These are phyloP conservation scores for Rubia peregrina DNA, from an alignment of 305 asterid genomes.

Conservation along the genomic window DNA sequence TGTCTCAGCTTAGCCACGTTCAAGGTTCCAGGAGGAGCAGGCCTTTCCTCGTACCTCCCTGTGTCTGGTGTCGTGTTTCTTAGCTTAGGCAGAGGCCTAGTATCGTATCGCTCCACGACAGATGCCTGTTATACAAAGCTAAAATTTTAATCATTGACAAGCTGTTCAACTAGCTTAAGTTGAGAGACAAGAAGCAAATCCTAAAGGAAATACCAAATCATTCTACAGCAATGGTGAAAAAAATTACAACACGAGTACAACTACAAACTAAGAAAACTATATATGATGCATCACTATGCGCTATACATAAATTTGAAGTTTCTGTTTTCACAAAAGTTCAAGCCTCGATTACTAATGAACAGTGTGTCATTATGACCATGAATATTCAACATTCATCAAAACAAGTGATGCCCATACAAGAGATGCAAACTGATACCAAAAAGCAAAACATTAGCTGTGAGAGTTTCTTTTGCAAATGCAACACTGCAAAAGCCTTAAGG, in stretches of 20 bases:
- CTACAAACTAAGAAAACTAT: not conserved
- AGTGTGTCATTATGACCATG: not conserved
- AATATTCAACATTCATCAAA: not conserved
- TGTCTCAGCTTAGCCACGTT: slow-evolving; percentile 62
- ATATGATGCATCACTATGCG: not conserved
- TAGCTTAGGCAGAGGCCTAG: slow-evolving; percentile 68
- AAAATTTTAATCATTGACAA: not conserved
- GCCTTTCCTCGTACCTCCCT: slow-evolving; percentile 58
- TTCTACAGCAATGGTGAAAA: not conserved
- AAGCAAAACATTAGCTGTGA: not conserved
- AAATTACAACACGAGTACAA: not conserved
- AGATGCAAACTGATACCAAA: not conserved
- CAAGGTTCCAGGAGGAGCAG: slow-evolving; percentile 74
- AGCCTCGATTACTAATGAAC: not conserved
- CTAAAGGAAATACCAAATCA: not conserved
- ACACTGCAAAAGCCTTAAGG: not conserved
- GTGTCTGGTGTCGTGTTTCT: slow-evolving; percentile 62
- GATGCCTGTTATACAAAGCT: slow-evolving; percentile 43
- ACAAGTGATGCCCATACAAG: not conserved
- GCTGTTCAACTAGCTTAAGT: not conserved
- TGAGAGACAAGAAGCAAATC: not conserved
- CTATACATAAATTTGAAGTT: not conserved
- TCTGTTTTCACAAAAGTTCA: not conserved
- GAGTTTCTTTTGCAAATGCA: not conserved
- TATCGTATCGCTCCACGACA: slow-evolving; percentile 56